A percentile compares a stretch with the other conserved stretches of the same genome.
Conservation (phyloP, 257 asterid species). For the Cynanchum wilfordii region DNA sequence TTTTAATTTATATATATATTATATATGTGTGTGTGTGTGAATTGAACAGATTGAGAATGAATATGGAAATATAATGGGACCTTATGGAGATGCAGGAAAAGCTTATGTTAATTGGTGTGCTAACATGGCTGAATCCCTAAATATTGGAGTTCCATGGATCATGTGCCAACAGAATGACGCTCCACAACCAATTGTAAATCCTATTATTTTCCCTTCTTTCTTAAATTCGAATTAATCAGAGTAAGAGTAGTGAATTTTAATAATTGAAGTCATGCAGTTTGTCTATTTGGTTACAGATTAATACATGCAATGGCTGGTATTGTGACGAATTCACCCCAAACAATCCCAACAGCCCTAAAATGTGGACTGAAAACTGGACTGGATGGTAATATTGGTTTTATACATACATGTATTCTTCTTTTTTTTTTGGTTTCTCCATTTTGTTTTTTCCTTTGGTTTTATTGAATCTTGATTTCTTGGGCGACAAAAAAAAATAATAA, state of each 20-base stretch:
- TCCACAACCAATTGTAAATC: slow-evolving; percentile 49
- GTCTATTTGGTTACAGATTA: slow-evolving; percentile 30
- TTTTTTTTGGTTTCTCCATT: background rate
- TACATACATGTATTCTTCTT: too few species aligned
- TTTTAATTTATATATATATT: background rate
- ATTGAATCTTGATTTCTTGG: background rate
- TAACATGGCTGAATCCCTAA: slow-evolving; percentile 45
- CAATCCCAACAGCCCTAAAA: slow-evolving; percentile 58
- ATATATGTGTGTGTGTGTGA: too few species aligned
- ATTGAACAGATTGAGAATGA: slow-evolving; percentile 62
- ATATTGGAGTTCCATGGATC: slow-evolving; percentile 80
- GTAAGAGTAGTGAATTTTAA: too few species aligned
- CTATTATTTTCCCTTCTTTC: background rate
- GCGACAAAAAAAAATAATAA: too few species aligned
- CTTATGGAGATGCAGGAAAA: slow-evolving; percentile 67
- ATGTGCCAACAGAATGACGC: slow-evolving; percentile 82
- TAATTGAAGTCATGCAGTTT: too few species aligned
- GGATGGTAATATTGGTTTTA: slow-evolving; percentile 52
- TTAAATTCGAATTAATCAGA: background rate
- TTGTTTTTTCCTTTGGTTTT: background rate
- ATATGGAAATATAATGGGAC: slow-evolving; percentile 50
- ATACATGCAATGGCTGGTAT: slow-evolving; percentile 78
- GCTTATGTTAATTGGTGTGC: slow-evolving; percentile 67
- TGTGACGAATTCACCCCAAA: slow-evolving; percentile 57
- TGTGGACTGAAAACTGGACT: slow-evolving; percentile 94